A percentile compares a stretch with the other conserved stretches of the same genome.
Evolutionary conservation across 2,329 filamentous ascomycete genomes (phyloP).

Genomic region (Aspergillus pseudoterreus): DNA sequence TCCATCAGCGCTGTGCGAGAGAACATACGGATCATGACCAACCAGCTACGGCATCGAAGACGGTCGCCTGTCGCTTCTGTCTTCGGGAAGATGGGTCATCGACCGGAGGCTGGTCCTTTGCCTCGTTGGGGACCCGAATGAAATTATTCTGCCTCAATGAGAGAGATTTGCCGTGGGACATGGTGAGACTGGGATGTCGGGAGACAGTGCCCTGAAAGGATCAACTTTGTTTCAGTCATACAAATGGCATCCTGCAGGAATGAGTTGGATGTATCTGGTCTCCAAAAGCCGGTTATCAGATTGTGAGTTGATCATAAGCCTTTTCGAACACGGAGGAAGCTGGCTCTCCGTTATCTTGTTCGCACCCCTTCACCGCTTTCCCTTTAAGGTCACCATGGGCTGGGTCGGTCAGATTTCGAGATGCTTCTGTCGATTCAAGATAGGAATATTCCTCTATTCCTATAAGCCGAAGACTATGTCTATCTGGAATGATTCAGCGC

Average conservation of each 20-base stretch:
- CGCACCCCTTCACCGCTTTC: neutral
- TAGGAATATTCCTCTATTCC: no score
- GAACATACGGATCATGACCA: constrained; percentile 6
- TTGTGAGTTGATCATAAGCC: neutral
- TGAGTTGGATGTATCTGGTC: neutral
- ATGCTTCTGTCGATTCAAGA: no score
- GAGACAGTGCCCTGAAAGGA: neutral
- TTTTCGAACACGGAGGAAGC: neutral
- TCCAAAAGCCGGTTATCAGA: neutral
- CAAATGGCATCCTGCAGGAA: neutral
- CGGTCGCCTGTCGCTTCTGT: constrained; percentile 38
- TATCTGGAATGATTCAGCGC: no score
- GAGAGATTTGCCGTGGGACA: constrained; percentile 21
- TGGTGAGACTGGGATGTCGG: constrained; percentile 1
- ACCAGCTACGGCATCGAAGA: constrained; percentile 61
- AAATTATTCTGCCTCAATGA: constrained; percentile 18
- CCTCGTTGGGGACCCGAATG: constrained; percentile 10
- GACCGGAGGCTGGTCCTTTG: constrained; percentile 1
- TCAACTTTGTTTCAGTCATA: neutral
- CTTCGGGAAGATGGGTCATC: constrained; percentile 11
- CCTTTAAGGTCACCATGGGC: neutral
- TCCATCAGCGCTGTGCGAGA: constrained; percentile 8
- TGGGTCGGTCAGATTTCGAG: no score
- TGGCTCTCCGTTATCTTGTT: neutral
- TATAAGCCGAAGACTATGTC: no score